Percentiles rank a stretch among this genome's conserved stretches.
Evolutionary conservation across 176 grass and related monocot species (phyloP).

Genomic region (Triticum urartu): DNA sequence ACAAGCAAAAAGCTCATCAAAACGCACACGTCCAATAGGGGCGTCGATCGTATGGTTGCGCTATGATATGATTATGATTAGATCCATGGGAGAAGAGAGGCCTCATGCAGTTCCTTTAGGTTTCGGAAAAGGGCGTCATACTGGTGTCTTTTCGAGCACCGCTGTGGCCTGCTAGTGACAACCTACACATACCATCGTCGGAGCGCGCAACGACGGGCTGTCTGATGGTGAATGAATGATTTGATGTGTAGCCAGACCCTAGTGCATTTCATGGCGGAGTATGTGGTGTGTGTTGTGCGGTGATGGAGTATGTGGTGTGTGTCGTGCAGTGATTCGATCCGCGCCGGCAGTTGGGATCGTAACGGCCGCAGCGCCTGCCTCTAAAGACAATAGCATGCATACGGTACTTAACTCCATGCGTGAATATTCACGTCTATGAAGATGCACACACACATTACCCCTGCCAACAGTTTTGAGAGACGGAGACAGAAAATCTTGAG

Average conservation of each 20-base stretch:
- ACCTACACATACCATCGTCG: neutral
- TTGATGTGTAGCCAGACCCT: constrained; percentile 4
- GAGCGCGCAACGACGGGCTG: neutral
- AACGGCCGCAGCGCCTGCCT: too few relatives aligned
- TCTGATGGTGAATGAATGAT: constrained; percentile 30
- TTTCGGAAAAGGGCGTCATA: neutral
- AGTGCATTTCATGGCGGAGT: too few relatives aligned
- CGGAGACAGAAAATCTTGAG: too few relatives aligned
- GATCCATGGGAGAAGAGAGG: neutral
- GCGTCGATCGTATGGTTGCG: neutral
- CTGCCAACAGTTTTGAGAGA: too few relatives aligned
- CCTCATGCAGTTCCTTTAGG: neutral
- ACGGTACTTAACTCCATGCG: too few relatives aligned
- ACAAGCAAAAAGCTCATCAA: neutral
- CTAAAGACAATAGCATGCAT: too few relatives aligned
- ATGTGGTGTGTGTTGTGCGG: too few relatives aligned
- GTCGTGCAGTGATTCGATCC: neutral
- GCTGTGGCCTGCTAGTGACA: constrained; percentile 27
- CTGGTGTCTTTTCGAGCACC: neutral
- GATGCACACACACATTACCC: too few relatives aligned
- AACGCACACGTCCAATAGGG: neutral
- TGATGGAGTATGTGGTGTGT: too few relatives aligned
- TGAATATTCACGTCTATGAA: too few relatives aligned
- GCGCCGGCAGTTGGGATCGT: too few relatives aligned
- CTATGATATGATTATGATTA: constrained; percentile 3